A percentile compares a stretch with the other conserved stretches of the same genome.
These are phyloP conservation scores for Quercus lobata DNA, from an alignment of 331 rosid species.

Conservation along the genomic window DNA sequence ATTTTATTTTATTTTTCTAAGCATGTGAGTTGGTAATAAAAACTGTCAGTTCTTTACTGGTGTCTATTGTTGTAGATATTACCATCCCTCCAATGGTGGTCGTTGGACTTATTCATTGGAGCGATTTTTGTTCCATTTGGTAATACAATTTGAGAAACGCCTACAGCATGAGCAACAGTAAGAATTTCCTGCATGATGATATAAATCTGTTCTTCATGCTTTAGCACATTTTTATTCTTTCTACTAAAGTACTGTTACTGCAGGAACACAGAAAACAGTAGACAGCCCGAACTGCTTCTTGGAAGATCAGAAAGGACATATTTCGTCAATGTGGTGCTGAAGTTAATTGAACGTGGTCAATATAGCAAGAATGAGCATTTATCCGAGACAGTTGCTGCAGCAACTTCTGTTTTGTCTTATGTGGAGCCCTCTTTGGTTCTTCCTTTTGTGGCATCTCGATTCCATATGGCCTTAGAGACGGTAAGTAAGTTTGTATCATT, in stretches of 20 bases:
- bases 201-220: slow-evolving; percentile 9
- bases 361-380: slow-evolving; percentile 98
- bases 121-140: slow-evolving; percentile 81
- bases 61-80: slow-evolving; percentile 56
- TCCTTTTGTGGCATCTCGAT: slow-evolving; percentile 97
- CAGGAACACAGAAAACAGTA: slow-evolving; percentile 48
- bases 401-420: slow-evolving; percentile 87
- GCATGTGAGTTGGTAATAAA: slow-evolving; percentile 11
- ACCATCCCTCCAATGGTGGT: slow-evolving; percentile 99
- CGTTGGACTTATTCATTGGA: slow-evolving; percentile 96
- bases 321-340: slow-evolving; percentile 77
- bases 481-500: slow-evolving; percentile 48
- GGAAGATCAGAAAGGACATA: slow-evolving; percentile 77
- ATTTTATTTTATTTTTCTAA: slow-evolving; percentile 14
- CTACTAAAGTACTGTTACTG: slow-evolving; percentile 35
- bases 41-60: slow-evolving; percentile 4
- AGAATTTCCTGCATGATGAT: slow-evolving; percentile 32
- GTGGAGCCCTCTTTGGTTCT: slow-evolving; percentile 92
- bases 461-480: slow-evolving; percentile 99
- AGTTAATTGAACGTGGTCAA: slow-evolving; percentile 94
- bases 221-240: slow-evolving; percentile 24
- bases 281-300: slow-evolving; percentile 45
- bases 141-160: slow-evolving; percentile 83
- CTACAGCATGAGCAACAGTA: slow-evolving; percentile 81
- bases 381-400: slow-evolving; percentile 92